phyloP scores from a whole-genome alignment of 2,329 filamentous ascomycete species.

The Penicillium verrucosum region DNA sequence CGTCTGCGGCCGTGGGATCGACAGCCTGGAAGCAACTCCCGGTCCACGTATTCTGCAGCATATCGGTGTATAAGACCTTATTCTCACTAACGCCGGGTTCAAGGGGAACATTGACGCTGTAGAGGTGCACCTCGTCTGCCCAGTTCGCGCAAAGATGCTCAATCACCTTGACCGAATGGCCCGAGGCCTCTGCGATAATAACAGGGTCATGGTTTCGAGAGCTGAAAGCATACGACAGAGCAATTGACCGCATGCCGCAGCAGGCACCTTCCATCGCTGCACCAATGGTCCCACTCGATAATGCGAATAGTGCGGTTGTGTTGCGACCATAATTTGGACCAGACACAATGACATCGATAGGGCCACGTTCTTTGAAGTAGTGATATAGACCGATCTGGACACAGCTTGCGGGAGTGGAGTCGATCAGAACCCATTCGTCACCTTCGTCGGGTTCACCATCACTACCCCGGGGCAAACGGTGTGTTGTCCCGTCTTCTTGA shows the following conservation, averaged over 20 bases:
- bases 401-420: conserved; percentile 76
- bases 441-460: conserved; percentile 51
- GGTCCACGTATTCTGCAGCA: conserved; percentile 92
- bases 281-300: conserved; percentile 74
- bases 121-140: conserved; percentile 73
- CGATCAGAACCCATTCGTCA: conserved; percentile 78
- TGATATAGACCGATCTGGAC: conserved; percentile 80
- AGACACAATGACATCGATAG: conserved; percentile 72
- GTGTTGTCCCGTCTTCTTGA: conserved; percentile 64
- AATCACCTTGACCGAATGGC: conserved; percentile 71
- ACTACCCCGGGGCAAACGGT: conserved; percentile 54
- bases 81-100: conserved; percentile 68
- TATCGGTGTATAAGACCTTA: conserved; percentile 76
- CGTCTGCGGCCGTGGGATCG: conserved; percentile 59
- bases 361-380: conserved; percentile 69
- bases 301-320: conserved; percentile 73
- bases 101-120: conserved; percentile 85
- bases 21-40: conserved; percentile 84
- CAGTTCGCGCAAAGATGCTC: conserved; percentile 76
- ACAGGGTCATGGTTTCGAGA: conserved; percentile 75
- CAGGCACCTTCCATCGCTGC: conserved; percentile 74
- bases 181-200: conserved; percentile 73
- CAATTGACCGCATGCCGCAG: conserved; percentile 68
- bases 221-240: conserved; percentile 88
- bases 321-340: conserved; percentile 84